Percentiles rank a stretch among this genome's conserved stretches.
These are phyloP conservation scores for Cordyceps farinosa DNA, from an alignment of 2,329 filamentous ascomycete genomes.

Conservation along the genomic window DNA sequence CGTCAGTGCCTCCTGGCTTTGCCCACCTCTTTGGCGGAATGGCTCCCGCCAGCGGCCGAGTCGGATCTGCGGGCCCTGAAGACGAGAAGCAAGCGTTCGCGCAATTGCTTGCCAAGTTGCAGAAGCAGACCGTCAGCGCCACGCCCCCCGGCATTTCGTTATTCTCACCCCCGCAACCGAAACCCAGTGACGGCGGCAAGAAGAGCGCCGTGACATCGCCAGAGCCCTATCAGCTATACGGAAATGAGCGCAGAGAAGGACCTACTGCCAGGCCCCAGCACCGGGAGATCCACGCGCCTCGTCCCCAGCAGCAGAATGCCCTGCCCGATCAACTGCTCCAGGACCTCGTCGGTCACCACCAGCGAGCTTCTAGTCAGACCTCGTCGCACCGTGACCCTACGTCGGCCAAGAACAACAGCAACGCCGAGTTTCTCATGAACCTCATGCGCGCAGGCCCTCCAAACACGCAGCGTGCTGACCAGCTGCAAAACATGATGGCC, in stretches of 20 bases:
- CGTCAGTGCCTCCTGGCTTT: constrained; percentile 17
- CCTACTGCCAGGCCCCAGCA: constrained; percentile 38
- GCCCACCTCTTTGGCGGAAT: constrained; percentile 10
- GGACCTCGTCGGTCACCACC: constrained; percentile 57
- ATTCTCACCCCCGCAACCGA: constrained; percentile 41
- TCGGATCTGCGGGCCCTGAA: constrained; percentile 38
- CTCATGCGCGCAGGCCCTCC: constrained; percentile 62
- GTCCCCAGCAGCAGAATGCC: constrained; percentile 47
- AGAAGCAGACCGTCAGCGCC: constrained; percentile 50
- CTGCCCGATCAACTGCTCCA: constrained; percentile 59
- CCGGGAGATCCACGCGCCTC: constrained; percentile 52
- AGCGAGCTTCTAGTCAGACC: constrained; percentile 50
- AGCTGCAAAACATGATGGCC: constrained; percentile 40
- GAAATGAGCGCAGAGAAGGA: constrained; percentile 44
- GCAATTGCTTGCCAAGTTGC: constrained; percentile 76
- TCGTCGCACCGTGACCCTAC: constrained; percentile 44
- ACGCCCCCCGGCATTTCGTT: constrained; percentile 44
- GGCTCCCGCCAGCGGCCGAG: not conserved
- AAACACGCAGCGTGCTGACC: constrained; percentile 50
- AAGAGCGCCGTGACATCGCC: constrained; percentile 45
- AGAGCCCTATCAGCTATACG: constrained; percentile 46
- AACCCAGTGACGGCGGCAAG: constrained; percentile 24
- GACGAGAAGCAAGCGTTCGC: constrained; percentile 85
- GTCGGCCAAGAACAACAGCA: constrained; percentile 51
- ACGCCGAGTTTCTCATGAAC: constrained; percentile 81